These are phyloP conservation scores for Wickerhamomyces ciferrii DNA, from an alignment of 805 yeast genomes.

Conservation along the genomic window DNA sequence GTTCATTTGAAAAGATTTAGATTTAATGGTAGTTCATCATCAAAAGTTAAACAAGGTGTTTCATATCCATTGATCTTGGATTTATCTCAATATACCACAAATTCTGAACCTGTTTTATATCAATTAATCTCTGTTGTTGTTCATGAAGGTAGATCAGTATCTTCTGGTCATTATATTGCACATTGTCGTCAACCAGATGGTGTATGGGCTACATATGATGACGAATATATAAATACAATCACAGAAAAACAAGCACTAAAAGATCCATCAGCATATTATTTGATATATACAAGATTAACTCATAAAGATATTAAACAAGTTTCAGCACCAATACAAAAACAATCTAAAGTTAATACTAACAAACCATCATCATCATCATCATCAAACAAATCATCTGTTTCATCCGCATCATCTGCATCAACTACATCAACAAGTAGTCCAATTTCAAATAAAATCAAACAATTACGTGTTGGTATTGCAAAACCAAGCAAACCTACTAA, in stretches of 20 bases:
- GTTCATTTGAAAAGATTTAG: conserved; percentile 89
- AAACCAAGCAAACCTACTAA: background rate
- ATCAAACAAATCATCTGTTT: background rate
- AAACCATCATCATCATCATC: background rate
- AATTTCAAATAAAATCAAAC: background rate
- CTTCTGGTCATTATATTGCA: conserved; percentile 90
- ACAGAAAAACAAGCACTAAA: conserved; percentile 68
- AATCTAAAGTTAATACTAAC: background rate
- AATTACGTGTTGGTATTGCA: background rate
- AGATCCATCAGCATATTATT: conserved; percentile 87
- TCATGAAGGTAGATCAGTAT: conserved; percentile 90
- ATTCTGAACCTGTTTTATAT: conserved; percentile 48
- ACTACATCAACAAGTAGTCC: background rate
- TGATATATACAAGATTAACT: conserved; percentile 76
- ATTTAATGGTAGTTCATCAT: conserved; percentile 72
- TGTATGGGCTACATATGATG: conserved; percentile 91
- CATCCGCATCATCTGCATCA: background rate
- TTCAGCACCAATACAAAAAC: background rate
- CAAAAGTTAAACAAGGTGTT: conserved; percentile 85
- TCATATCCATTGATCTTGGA: conserved; percentile 76
- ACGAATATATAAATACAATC: conserved; percentile 75
- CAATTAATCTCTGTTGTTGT: conserved; percentile 80
- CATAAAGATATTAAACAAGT: conserved; percentile 36
- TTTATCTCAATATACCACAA: conserved; percentile 55
- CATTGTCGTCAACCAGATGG: conserved; percentile 91